These are phyloP conservation scores for Thinopyrum obtusiflorum DNA, from an alignment of 202 grass and related monocot genomes.

Conservation along the genomic window DNA sequence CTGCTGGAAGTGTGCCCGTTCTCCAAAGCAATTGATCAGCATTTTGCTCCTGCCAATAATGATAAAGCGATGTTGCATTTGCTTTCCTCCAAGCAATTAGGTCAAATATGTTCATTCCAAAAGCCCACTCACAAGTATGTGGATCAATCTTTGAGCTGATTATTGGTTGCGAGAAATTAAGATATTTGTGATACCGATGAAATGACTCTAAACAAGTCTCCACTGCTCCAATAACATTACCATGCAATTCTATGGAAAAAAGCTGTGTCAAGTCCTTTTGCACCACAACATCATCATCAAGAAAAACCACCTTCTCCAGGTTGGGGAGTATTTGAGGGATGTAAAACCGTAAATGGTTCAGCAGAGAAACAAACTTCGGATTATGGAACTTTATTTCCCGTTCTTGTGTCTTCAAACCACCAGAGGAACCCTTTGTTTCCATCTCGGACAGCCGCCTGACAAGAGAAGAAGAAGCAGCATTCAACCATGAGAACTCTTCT, in stretches of 20 bases:
- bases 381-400: conserved; percentile 72
- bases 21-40: conserved; percentile 77
- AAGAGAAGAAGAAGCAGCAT: conserved; percentile 66
- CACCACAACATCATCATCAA: conserved; percentile 98
- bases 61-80: conserved; percentile 72
- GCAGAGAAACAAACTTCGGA: conserved; percentile 62
- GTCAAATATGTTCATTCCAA: conserved; percentile 99
- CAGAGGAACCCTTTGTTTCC: conserved; percentile 56
- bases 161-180: conserved; percentile 81
- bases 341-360: conserved; percentile 96
- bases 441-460: conserved; percentile 56
- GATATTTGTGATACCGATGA: conserved; percentile 95
- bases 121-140: conserved; percentile 94
- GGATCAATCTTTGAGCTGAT: conserved; percentile 93
- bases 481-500: conserved; percentile 94
- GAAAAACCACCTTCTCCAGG: conserved; percentile 95
- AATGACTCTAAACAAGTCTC: conserved; percentile 96
- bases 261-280: conserved; percentile 92
- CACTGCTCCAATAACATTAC: conserved; percentile 96
- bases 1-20: conserved; percentile 80
- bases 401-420: conserved; percentile 48
- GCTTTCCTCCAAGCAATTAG: conserved; percentile 92
- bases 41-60: conserved; percentile 97
- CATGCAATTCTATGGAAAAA: conserved; percentile 90
- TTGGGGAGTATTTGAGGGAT: conserved; percentile 88